Conservation (phyloP, 306 rosid genomes). For the Gastrolobium villosum region DNA sequence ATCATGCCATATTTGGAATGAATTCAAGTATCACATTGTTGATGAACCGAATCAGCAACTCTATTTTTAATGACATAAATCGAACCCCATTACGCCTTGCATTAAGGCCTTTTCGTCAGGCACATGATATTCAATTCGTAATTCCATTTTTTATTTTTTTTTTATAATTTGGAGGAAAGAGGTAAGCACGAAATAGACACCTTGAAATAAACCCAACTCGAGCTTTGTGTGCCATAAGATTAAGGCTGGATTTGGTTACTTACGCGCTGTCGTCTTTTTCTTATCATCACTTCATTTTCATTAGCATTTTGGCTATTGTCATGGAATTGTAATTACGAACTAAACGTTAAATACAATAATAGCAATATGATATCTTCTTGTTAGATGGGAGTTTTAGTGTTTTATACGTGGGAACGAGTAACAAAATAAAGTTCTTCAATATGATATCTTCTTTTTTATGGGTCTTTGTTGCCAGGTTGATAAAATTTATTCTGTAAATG, state of each 20-base stretch:
- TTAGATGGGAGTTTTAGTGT: background rate
- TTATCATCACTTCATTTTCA: slow-evolving; percentile 27
- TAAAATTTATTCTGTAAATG: background rate
- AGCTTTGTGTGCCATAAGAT: slow-evolving; percentile 11
- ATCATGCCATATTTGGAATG: background rate
- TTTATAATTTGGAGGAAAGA: background rate
- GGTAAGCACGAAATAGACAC: slow-evolving; percentile 19
- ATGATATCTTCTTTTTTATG: too few species aligned
- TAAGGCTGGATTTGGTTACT: slow-evolving; percentile 6
- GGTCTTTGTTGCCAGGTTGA: background rate
- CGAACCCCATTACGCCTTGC: background rate
- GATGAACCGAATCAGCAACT: slow-evolving; percentile 31
- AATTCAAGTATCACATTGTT: background rate
- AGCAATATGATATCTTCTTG: background rate
- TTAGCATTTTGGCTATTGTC: slow-evolving; percentile 1
- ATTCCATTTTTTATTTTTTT: background rate
- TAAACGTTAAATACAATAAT: background rate
- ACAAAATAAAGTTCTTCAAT: too few species aligned
- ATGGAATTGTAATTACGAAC: background rate
- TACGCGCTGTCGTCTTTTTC: background rate
- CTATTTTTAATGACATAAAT: background rate
- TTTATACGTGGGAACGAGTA: background rate
- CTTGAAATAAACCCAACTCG: slow-evolving; percentile 20
- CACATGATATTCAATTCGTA: background rate
- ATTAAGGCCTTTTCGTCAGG: background rate